These are phyloP conservation scores for Pseudoneurospora amorphoporcata DNA, from an alignment of 495 filamentous ascomycete species.

Conservation along the genomic window DNA sequence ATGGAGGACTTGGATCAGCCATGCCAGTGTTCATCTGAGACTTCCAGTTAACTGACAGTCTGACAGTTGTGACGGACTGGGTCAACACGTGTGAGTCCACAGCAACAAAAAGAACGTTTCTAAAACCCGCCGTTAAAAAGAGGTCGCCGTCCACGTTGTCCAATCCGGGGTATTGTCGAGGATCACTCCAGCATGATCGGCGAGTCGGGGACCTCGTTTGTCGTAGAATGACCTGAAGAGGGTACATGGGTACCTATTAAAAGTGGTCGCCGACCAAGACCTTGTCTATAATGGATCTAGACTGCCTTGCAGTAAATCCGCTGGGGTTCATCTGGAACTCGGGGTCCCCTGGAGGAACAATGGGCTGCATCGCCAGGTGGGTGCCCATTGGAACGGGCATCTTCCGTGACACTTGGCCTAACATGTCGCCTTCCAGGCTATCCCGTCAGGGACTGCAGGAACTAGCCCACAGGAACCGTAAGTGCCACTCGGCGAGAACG, in stretches of 20 bases:
- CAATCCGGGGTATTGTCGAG: background rate
- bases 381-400: background rate
- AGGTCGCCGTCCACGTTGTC: background rate
- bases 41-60: background rate
- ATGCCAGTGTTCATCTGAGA: background rate
- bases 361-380: background rate
- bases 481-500: background rate
- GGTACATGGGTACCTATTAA: background rate
- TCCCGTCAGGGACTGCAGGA: background rate
- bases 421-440: background rate
- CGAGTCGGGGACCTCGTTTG: background rate
- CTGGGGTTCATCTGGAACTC: background rate
- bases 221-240: background rate
- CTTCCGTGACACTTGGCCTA: background rate
- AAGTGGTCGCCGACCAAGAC: background rate
- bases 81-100: background rate
- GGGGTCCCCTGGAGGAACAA: background rate
- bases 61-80: background rate
- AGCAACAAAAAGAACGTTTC: background rate
- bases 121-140: background rate
- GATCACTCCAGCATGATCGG: background rate
- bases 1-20: background rate
- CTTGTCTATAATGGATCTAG: background rate
- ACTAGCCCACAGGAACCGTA: background rate
- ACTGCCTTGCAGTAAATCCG: background rate